phyloP scores from a whole-genome alignment of 1,139 yeast genomes.

The Saccharomyces uvarum region DNA sequence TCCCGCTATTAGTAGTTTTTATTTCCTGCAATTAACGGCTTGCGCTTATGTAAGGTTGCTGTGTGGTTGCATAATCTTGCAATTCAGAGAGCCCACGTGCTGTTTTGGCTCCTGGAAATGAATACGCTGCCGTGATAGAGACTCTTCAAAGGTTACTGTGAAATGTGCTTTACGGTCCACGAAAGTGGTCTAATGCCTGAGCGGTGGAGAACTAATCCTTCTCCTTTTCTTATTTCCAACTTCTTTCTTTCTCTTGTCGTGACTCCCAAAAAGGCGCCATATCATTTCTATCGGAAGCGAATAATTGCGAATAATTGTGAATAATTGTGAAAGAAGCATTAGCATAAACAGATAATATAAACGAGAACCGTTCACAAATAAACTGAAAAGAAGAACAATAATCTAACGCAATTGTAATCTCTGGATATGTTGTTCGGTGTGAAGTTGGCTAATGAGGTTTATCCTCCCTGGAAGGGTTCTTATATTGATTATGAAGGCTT shows the following conservation, averaged over 20 bases:
- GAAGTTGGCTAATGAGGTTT: conserved; percentile 70
- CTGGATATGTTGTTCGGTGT: conserved; percentile 71
- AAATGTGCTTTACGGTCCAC: not conserved
- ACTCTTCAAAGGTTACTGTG: not conserved
- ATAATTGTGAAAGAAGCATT: not conserved
- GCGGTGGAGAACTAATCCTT: not conserved
- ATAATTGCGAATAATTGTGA: not conserved
- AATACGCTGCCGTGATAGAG: not conserved
- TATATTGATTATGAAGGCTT: conserved; percentile 73
- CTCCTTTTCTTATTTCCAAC: not conserved
- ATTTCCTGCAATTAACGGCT: not conserved
- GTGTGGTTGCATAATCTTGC: not conserved
- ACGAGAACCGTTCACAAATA: not conserved
- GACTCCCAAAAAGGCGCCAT: not conserved
- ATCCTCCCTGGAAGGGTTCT: conserved; percentile 81
- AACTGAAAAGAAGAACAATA: not conserved
- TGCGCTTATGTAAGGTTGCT: not conserved
- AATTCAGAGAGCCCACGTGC: not conserved
- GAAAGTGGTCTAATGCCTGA: not conserved
- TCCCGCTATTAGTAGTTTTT: not conserved
- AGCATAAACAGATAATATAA: not conserved
- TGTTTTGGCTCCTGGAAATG: not conserved
- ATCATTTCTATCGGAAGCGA: not conserved
- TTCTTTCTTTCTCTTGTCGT: not conserved
- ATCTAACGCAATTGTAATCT: not conserved